phyloP scores from a whole-genome alignment of 1,284 basidiomycete genomes.

The Stereum hirsutum region DNA sequence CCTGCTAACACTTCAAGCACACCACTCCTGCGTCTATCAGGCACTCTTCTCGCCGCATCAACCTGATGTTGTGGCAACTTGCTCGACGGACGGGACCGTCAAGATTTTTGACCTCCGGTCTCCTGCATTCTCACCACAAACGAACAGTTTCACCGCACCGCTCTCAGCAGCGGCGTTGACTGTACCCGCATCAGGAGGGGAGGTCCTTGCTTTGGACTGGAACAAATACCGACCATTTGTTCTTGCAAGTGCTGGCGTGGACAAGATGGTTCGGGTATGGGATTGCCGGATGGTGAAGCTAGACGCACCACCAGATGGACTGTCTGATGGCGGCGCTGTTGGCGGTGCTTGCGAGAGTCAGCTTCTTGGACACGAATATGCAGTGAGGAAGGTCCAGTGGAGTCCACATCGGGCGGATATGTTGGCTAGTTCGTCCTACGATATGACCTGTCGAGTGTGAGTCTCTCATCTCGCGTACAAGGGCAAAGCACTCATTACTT shows the following conservation, averaged over 20 bases:
- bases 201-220: conserved; percentile 81
- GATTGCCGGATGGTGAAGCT: conserved; percentile 75
- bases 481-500: conserved; percentile 2
- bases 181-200: conserved; percentile 60
- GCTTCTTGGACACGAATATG: conserved; percentile 74
- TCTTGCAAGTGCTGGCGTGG: conserved; percentile 76
- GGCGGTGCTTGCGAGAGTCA: conserved; percentile 63
- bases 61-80: conserved; percentile 73
- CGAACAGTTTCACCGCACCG: conserved; percentile 52
- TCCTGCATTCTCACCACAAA: conserved; percentile 28
- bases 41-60: conserved; percentile 89
- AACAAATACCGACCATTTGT: conserved; percentile 84
- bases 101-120: conserved; percentile 75
- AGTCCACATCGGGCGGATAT: conserved; percentile 67
- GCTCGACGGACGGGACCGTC: conserved; percentile 78
- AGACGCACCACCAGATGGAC: conserved; percentile 24
- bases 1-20: conserved; percentile 73
- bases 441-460: conserved; percentile 93
- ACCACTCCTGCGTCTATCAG: conserved; percentile 81
- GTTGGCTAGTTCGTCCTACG: conserved; percentile 83
- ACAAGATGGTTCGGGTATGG: conserved; percentile 76
- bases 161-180: conserved; percentile 58
- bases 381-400: conserved; percentile 76
- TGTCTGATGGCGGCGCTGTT: conserved; percentile 32
- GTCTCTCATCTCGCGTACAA: conserved; percentile 20